Base-by-base conservation (phyloP, 2,329 filamentous ascomycete species). In the Xylariaceae sp. region DNA sequence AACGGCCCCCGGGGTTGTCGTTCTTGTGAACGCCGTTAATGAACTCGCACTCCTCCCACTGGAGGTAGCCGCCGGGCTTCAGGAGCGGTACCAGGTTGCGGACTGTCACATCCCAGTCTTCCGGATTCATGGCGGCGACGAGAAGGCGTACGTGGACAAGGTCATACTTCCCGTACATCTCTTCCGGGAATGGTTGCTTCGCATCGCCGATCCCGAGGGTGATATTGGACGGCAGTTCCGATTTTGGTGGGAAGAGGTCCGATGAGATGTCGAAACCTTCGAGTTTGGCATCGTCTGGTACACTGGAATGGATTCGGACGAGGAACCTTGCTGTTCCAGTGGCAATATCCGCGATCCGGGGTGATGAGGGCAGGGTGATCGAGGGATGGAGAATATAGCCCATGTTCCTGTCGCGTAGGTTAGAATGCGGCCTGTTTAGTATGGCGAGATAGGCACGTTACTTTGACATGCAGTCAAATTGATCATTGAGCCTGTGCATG, bases 31-130 rank as follows among this genome's bases (percentile, higher is more conserved):
- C 39, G 9, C 19, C 19, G 18, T 16, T 34, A 4, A 36, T n/a
- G 33, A 46, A 45, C 15, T 49, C 37, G n/a, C 40, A 34, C 22
- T 46, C 46, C 19, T 39, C 33, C 49, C 49, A 51, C 24, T 51
- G 49, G 17, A 51, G 15, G 38, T 33, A 51, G 2, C 49, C 49
- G 4, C 49, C 49, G 2, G 47, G 49, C 34, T 42, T 47, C 8
- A 51, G 30, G 4, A 47, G 12, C 12, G 3, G 15, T 1, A 29
- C 15, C n/a, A 47, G 17, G 28, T 47, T 51, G 6, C 29, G 28
- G 19, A 51, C 43, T 3, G 34, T 30, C 12, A 38, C 9, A 4
- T 26, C 37, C 49, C 44, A 49, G 13, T 49, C 49, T 13, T 19
- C 30, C 4, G 43, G 46, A 7, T 36, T 38, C 41, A 51, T 44